Conservation (phyloP, 345 rosid species). For the Jatropha curcas region DNA sequence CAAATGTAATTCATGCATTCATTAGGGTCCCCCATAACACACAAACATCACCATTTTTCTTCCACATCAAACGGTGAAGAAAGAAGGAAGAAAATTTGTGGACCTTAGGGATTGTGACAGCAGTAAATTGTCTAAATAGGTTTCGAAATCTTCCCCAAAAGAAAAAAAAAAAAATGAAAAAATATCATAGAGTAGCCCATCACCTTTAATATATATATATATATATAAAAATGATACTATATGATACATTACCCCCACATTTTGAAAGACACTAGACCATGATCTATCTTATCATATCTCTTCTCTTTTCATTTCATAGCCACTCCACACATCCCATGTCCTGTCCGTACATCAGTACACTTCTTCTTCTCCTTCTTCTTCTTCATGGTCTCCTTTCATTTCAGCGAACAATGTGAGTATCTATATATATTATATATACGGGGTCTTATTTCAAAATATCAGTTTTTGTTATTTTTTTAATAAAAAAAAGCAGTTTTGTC, state of each 20-base stretch:
- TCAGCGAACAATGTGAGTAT: background rate
- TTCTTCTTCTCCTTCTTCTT: background rate
- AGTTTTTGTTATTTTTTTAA: too few relatives aligned
- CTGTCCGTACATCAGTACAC: background rate
- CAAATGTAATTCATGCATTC: background rate
- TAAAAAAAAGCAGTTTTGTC: too few relatives aligned
- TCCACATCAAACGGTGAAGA: constrained; percentile 19
- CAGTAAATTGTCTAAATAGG: background rate
- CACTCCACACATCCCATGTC: background rate
- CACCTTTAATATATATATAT: background rate
- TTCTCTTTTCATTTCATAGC: background rate
- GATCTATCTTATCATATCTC: constrained; percentile 23
- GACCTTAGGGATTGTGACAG: constrained; percentile 16
- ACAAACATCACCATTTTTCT: background rate
- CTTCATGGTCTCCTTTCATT: background rate
- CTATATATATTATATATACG: too few relatives aligned
- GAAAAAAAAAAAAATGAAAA: too few relatives aligned
- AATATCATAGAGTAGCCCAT: background rate
- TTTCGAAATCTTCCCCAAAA: too few relatives aligned
- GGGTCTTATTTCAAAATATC: background rate
- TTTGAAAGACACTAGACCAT: constrained; percentile 7
- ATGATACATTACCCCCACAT: background rate
- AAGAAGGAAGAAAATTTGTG: background rate
- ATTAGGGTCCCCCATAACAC: background rate
- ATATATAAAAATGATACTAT: background rate